phyloP scores from a whole-genome alignment of 176 grass and related monocot genomes.

The Areca catechu region DNA sequence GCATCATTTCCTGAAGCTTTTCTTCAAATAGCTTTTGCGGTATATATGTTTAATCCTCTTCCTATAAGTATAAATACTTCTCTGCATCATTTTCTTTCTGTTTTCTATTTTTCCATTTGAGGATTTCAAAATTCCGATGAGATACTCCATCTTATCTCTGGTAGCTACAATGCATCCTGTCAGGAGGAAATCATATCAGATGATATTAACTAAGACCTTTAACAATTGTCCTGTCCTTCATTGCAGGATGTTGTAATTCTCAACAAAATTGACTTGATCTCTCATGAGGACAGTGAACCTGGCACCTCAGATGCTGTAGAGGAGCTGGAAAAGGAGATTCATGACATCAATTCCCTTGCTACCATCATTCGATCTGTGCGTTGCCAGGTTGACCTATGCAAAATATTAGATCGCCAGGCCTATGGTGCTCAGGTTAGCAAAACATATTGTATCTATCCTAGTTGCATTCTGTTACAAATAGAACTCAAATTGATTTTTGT shows the following conservation, averaged over 20 bases:
- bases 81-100: neutral
- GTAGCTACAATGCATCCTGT: no score
- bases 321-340: constrained; percentile 73
- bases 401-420: constrained; percentile 69
- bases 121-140: no score
- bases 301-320: constrained; percentile 21
- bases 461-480: neutral
- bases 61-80: neutral
- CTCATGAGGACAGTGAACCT: constrained; percentile 14
- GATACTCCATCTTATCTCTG: neutral
- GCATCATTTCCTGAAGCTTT: constrained; percentile 87
- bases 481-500: constrained; percentile 4
- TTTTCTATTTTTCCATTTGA: constrained; percentile 2
- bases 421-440: constrained; percentile 72
- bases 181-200: no score
- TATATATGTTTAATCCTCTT: constrained; percentile 25
- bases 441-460: constrained; percentile 11
- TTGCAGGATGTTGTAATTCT: constrained; percentile 89
- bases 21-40: constrained; percentile 94
- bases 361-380: constrained; percentile 56
- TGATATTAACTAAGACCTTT: no score
- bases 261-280: constrained; percentile 92
- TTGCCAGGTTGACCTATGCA: constrained; percentile 78
- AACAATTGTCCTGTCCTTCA: neutral
- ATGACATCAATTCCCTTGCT: constrained; percentile 60